Evolutionary conservation across 1,284 basidiomycete species (phyloP), one percentile per base, ranked within the genome.

Genomic region (Leccinum fallax): DNA sequence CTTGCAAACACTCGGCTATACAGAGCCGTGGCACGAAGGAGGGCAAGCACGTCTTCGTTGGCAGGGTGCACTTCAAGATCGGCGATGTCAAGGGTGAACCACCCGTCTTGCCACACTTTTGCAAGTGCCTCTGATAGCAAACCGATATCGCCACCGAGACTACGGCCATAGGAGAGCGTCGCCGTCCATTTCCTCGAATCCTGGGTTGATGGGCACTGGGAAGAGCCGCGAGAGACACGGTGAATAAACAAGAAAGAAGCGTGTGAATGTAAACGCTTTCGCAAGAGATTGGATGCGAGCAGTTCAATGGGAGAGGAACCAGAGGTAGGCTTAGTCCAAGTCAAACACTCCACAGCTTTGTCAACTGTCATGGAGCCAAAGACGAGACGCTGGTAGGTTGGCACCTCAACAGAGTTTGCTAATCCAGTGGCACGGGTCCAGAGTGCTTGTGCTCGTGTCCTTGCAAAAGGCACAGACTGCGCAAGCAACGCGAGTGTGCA

Each of bases 1-100:
- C 80, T 75, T 15, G 81, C 78, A 74, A 90, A 90, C 59, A 89
- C 79, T 58, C 79, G 80, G 8, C 79, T 77, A 66, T 88, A 87
- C 34, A 89, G 74, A 36, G 85, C 76, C 40, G 86, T 77, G 46
- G 87, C 84, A 52, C 74, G 79, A 46, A 90, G 74, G 40, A 91
- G 74, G 15, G 82, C 77, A 61, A 78, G 76, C 43, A 86, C 79
- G 66, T 81, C 80, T 66, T 76, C 78, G 53, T 79, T 77, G n/a
- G 63, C 73, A 55, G 60, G 34, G 3, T 63, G 72, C 16, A 66
- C 58, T 28, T 62, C 57, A 11, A 76, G 24, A 32, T 63, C 65
- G 32, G 72, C 71, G 40, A 76, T 71, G 4, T 74, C 65, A 53
- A 65, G 64, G 63, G 71, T 70, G 53, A 65, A 61, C 16, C 64